These are phyloP conservation scores for Sungouiella blattae DNA, from an alignment of 805 yeast genomes.

Conservation along the genomic window DNA sequence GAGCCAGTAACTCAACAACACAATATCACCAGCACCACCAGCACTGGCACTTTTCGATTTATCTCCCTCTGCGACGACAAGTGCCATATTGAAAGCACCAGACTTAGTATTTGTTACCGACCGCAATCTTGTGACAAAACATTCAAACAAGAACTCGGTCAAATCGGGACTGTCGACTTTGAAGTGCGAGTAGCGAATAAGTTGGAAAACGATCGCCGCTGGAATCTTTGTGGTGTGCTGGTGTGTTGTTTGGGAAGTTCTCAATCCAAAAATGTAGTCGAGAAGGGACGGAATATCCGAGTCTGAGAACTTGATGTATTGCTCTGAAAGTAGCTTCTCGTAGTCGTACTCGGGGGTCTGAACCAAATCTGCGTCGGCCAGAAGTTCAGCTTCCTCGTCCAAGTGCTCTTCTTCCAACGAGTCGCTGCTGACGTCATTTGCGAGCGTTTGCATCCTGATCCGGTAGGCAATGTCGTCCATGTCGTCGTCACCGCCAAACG, in stretches of 20 bases:
- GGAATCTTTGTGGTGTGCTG: constrained; percentile 56
- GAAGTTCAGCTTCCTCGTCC: constrained; percentile 24
- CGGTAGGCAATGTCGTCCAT: constrained; percentile 33
- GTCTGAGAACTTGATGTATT: constrained; percentile 61
- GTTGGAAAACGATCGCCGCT: constrained; percentile 66
- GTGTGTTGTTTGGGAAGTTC: constrained; percentile 31
- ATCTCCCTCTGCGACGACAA: constrained; percentile 16
- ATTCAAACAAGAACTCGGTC: constrained; percentile 56
- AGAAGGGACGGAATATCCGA: constrained; percentile 48
- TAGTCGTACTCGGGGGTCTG: constrained; percentile 50
- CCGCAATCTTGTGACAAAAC: constrained; percentile 60
- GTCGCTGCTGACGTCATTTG: constrained; percentile 16
- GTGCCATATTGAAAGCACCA: constrained; percentile 49
- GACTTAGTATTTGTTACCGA: constrained; percentile 57
- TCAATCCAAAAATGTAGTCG: constrained; percentile 45
- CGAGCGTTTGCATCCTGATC: constrained; percentile 31
- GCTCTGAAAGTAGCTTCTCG: constrained; percentile 50
- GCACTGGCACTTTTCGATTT: constrained; percentile 7
- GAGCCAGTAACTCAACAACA: constrained; percentile 81
- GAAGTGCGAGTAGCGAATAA: constrained; percentile 63
- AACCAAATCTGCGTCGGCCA: constrained; percentile 25
- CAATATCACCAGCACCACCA: constrained; percentile 57
- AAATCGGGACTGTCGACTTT: constrained; percentile 52
- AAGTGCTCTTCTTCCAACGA: constrained; percentile 19
- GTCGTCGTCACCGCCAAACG: constrained; percentile 8